A percentile compares a stretch with the other conserved stretches of the same genome.
Evolutionary conservation across 2,329 filamentous ascomycete genomes (phyloP).

Genomic region (Blastomyces percursus): DNA sequence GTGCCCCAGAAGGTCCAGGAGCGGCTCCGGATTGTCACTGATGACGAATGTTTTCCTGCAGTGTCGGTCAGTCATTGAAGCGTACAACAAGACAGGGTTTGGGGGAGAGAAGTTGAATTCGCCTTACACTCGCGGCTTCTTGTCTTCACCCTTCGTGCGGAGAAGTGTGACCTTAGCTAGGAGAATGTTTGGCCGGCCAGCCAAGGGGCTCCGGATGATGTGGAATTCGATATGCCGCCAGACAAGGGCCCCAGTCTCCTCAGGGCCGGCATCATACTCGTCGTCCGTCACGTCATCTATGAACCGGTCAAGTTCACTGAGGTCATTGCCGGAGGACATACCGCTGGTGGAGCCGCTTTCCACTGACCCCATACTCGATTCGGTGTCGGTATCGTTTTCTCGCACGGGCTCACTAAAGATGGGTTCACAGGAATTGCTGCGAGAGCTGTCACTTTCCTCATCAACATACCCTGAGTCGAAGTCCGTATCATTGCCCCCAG

Average conservation of each 20-base stretch:
- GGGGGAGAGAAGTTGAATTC: neutral
- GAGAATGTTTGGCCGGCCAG: neutral
- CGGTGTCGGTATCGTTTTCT: slow-evolving; percentile 6
- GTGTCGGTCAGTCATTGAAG: slow-evolving; percentile 6
- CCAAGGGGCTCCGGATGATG: slow-evolving; percentile 13
- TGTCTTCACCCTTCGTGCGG: slow-evolving; percentile 17
- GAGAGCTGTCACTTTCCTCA: neutral
- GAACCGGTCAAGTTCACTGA: slow-evolving; percentile 4
- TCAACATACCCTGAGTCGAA: neutral
- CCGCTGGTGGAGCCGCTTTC: slow-evolving; percentile 1
- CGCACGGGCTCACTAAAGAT: neutral
- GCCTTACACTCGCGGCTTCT: slow-evolving; percentile 15
- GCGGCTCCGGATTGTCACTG: slow-evolving; percentile 13
- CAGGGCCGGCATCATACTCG: slow-evolving; percentile 14
- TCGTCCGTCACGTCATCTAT: slow-evolving; percentile 15
- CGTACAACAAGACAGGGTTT: neutral
- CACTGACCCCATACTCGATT: slow-evolving; percentile 1
- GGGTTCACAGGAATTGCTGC: neutral
- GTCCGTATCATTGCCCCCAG: neutral
- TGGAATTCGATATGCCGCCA: slow-evolving; percentile 17
- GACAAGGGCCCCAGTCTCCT: slow-evolving; percentile 15
- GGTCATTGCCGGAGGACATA: slow-evolving; percentile 4
- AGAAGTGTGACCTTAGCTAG: slow-evolving; percentile 2
- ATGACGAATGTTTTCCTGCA: slow-evolving; percentile 17
- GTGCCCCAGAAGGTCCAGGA: slow-evolving; percentile 14